Base-by-base conservation (phyloP, 441 rosid species). In the Biscutella laevigata region DNA sequence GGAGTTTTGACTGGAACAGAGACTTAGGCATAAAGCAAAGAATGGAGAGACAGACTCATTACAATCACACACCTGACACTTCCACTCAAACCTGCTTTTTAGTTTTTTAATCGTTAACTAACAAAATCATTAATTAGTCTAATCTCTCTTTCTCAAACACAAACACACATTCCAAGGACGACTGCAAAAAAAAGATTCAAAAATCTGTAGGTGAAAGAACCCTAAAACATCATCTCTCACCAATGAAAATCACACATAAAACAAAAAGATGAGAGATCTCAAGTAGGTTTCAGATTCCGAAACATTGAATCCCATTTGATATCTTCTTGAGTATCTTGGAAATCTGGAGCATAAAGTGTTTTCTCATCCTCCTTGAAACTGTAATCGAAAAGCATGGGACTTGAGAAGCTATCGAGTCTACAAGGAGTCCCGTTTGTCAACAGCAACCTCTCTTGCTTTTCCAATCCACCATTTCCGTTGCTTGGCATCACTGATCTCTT, bases 271-370 rank as follows among this genome's bases (percentile, higher is more conserved):
- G 1, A 4, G 12, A 14, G 10, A 3, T 0, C 8, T 81, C 72
- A 86, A 41, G 95, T 86, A 36, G 95, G 97, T 72, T 86, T 86
- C 45, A 89, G 68, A 66, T 89, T 77, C 74, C 80, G 86, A 47
- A 89, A 89, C 90, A 89, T 75, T 4, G 91, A 54, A 52, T 80
- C 86, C 95, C 95, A 89, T 77, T 81, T 81, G 76, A 82, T 76
- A 27, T 83, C 86, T 71, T 83, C 92, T 0, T 8, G 35, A 52
- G 32, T 13, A 53, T 44, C 51, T 39, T 57, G 22, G 7, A 13
- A 30, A 20, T 47, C 21, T 8, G 78, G 74, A 2, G 72, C 60
- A 56, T 67, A 78, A 26, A 63, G 59, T 38, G 59, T 60, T 19
- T 49, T 50, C 36, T 71, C 77, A n/a, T n/a, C n/a, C n/a, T 66